phyloP scores from a whole-genome alignment of 2,329 filamentous ascomycete species.

The Talaromyces sp. region DNA sequence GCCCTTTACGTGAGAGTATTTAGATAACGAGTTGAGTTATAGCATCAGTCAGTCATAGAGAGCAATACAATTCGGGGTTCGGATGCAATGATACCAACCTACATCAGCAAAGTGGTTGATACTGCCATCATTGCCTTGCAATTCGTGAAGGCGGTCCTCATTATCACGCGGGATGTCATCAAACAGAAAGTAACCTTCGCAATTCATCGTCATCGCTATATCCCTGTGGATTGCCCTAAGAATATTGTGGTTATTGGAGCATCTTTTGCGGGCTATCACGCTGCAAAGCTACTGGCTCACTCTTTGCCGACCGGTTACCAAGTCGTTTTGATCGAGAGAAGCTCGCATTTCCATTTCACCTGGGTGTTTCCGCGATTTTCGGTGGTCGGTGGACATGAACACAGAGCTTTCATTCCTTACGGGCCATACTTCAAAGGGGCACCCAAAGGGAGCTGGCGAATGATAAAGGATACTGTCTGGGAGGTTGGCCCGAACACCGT shows the following conservation, averaged over 20 bases:
- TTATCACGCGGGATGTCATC: not conserved
- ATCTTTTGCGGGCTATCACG: conserved; percentile 56
- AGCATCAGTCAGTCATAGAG: too few species aligned
- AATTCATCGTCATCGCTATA: not conserved
- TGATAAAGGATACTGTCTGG: conserved; percentile 45
- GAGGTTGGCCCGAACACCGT: conserved; percentile 36
- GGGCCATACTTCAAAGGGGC: conserved; percentile 38
- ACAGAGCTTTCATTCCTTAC: conserved; percentile 61
- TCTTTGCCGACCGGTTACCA: conserved; percentile 50
- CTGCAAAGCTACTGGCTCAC: conserved; percentile 48
- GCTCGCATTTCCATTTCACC: conserved; percentile 59
- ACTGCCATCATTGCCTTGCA: not conserved
- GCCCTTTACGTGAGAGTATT: too few species aligned
- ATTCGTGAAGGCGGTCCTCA: not conserved
- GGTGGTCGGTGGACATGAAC: conserved; percentile 55
- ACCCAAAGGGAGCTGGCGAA: conserved; percentile 32
- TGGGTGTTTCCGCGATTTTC: conserved; percentile 60
- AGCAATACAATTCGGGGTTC: not conserved
- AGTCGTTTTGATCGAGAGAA: conserved; percentile 57
- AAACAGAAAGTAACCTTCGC: not conserved
- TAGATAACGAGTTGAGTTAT: too few species aligned
- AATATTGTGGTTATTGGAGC: conserved; percentile 58
- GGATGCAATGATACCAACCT: not conserved
- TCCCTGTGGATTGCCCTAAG: conserved; percentile 23
- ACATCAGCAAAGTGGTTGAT: not conserved